Percentiles rank a stretch among this genome's conserved stretches.
Evolutionary conservation across 495 filamentous ascomycete species (phyloP).

Genomic region (Aspergillus kassunensis): DNA sequence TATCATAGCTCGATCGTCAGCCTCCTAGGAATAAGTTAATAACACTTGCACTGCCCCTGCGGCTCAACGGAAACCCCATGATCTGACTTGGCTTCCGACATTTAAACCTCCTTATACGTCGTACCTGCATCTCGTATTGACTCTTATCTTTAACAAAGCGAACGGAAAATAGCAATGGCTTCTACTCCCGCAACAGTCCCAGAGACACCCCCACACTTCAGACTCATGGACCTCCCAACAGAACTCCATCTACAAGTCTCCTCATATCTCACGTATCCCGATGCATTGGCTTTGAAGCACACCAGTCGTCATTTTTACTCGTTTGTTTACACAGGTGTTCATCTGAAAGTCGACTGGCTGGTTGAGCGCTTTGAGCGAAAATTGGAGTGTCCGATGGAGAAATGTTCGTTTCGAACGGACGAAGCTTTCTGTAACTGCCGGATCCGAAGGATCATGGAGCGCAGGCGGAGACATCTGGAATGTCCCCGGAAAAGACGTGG

Average conservation of each 20-base stretch:
- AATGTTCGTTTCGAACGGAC: slow-evolving; percentile 45
- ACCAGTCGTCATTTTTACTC: slow-evolving; percentile 57
- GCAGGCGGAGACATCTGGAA: slow-evolving; percentile 39
- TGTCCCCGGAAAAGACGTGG: slow-evolving; percentile 28
- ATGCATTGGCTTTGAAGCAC: slow-evolving; percentile 70
- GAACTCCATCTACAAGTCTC: slow-evolving; percentile 74
- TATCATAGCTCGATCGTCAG: slow-evolving; percentile 8
- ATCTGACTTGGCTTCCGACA: not conserved
- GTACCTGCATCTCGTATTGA: not conserved
- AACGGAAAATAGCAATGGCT: not conserved
- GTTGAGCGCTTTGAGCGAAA: slow-evolving; percentile 51
- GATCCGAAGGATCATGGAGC: slow-evolving; percentile 41
- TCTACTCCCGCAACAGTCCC: not conserved
- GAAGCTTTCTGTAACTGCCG: slow-evolving; percentile 41
- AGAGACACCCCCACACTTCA: not conserved
- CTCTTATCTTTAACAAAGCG: not conserved
- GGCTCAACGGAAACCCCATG: not conserved
- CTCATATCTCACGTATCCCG: slow-evolving; percentile 68
- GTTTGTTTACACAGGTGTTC: slow-evolving; percentile 62
- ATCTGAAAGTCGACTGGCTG: slow-evolving; percentile 64
- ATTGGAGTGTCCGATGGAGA: slow-evolving; percentile 46
- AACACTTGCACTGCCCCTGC: slow-evolving; percentile 6
- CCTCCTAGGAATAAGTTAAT: not conserved
- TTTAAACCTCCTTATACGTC: not conserved
- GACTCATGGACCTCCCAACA: slow-evolving; percentile 49